Evolutionary conservation across 768 basidiomycete genomes (phyloP).

Genomic region (Nevesoporus exiguus): DNA sequence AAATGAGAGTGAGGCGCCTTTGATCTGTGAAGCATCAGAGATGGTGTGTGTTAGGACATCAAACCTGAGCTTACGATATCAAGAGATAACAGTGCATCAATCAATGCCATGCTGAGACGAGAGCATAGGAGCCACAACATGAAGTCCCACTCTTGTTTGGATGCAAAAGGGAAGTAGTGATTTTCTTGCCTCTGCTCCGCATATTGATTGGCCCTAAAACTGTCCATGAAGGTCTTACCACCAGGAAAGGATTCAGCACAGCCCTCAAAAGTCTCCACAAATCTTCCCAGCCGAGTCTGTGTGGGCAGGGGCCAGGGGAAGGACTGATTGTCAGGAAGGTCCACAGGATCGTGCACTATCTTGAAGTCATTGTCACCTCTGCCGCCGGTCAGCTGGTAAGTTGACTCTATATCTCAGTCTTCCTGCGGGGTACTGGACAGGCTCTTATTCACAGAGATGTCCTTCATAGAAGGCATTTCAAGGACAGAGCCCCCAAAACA

Average conservation of each 20-base stretch:
- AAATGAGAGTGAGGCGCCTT: neutral
- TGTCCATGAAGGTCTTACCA: neutral
- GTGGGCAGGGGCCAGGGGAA: neutral
- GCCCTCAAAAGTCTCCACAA: neutral
- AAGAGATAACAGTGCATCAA: neutral
- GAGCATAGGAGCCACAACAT: neutral
- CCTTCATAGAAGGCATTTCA: neutral
- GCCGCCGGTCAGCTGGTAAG: neutral
- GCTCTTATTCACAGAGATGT: no score
- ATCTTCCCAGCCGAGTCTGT: neutral
- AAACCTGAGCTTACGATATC: neutral
- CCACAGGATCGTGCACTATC: neutral
- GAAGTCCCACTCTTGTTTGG: neutral
- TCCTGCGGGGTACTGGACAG: neutral
- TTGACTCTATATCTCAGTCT: neutral
- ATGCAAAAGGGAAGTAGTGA: neutral
- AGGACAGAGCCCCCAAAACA: neutral
- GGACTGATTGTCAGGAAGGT: neutral
- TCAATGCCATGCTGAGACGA: neutral
- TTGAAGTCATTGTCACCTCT: neutral
- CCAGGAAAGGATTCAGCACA: neutral
- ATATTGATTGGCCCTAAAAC: neutral
- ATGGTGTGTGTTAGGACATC: slow-evolving; percentile 9
- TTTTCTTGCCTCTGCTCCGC: neutral
- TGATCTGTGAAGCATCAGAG: neutral